Base-by-base conservation (phyloP, 176 grass and related monocot species). In the Triticum urartu region DNA sequence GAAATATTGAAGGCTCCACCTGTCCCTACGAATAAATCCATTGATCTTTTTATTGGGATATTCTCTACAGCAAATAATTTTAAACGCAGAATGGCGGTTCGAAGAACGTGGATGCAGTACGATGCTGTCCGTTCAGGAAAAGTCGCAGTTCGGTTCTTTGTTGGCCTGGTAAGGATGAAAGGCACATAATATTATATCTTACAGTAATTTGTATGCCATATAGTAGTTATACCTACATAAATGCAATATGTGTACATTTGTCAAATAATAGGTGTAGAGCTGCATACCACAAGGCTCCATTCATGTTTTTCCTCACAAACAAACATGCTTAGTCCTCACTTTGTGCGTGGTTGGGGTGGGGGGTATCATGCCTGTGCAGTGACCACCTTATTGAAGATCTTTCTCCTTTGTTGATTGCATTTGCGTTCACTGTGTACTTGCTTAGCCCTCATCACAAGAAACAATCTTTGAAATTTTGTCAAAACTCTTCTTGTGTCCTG, bases 61-160 rank as follows among this genome's bases (percentile, higher is more conserved):
- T 97, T 99, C 88, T 99, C 97, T 65, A 97, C 94, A 66, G 94
- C 94, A 64, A 99, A 99, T 86, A 99, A 99, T 93, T 99, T 99
- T 88, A 99, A 97, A 85, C 90, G 75, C 7, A 92, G 97, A 85
- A 99, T 99, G 97, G 92, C 97, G 1, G 92, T 99, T 87, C 89
- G 97, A 69, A 94, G 97, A 86, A 99, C 92, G 36, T 99, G 97
- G 97, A 97, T 99, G 97, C 97, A 99, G 47, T 99, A 96, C 76
- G 97, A 99, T 81, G 85, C 43, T 91, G 94, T 99, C 52, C 88
- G 89, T 14, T 93, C 83, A 75, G 92, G 92, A 83, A 91, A 90
- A 11, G 97, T 91, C 60, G 85, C 67, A 66, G 90, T 97, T 24
- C 89, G 89, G 17, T 99, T 99, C 86, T 99, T 99, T 97, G 97